Conservation (phyloP, 2,329 filamentous ascomycete genomes). For the Scleromitrula shiraiana region DNA sequence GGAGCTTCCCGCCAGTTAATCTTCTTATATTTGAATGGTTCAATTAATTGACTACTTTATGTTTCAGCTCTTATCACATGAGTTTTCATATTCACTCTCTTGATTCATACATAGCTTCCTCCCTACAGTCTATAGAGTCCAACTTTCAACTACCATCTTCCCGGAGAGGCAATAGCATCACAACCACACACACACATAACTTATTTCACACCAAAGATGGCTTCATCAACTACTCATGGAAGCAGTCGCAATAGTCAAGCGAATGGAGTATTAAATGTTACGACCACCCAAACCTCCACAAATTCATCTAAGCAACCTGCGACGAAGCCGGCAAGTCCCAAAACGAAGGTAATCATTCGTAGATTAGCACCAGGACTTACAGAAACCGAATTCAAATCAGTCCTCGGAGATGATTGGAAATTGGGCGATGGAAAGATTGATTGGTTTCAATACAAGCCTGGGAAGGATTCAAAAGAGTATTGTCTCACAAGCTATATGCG, state of each 20-base stretch:
- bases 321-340: conserved; percentile 40
- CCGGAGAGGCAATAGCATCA: too few species aligned
- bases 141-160: too few species aligned
- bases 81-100: too few species aligned
- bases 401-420: conserved; percentile 75
- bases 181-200: too few species aligned
- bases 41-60: too few species aligned
- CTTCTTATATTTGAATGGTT: too few species aligned
- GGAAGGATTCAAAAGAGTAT: conserved; percentile 80
- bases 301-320: conserved; percentile 33
- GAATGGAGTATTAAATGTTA: conserved; percentile 47
- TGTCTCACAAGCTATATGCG: conserved; percentile 25
- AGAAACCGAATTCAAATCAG: conserved; percentile 62
- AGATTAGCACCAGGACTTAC: conserved; percentile 82
- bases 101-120: too few species aligned
- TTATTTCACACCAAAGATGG: too few species aligned
- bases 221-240: conserved; percentile 15
- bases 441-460: conserved; percentile 66
- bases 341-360: conserved; percentile 78
- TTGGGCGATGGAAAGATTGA: conserved; percentile 73
- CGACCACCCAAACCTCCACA: conserved; percentile 38
- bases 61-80: too few species aligned
- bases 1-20: too few species aligned
- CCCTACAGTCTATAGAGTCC: too few species aligned
- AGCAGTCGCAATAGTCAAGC: conserved; percentile 29